Evolutionary conservation across 2,329 filamentous ascomycete genomes (phyloP).

Genomic region (Thyridium curvatum): DNA sequence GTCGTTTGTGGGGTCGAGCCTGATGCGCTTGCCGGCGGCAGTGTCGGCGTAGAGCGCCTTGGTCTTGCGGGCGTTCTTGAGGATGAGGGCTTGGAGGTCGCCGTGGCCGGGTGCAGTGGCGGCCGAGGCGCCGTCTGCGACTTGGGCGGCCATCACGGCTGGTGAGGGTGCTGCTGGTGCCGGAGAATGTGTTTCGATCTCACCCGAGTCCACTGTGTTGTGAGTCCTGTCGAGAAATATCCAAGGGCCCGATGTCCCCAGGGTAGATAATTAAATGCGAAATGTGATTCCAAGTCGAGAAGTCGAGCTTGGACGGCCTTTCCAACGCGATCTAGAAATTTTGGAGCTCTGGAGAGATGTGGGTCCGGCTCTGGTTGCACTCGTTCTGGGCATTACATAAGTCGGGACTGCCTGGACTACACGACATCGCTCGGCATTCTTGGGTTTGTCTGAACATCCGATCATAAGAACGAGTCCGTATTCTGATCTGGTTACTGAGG

Average conservation of each 20-base stretch:
- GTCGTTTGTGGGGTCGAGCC: slow-evolving; percentile 29
- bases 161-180: not conserved
- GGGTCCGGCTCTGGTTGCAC: slow-evolving; percentile 3
- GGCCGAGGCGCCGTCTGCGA: slow-evolving; percentile 15
- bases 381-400: not conserved
- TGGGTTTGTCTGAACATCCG: not conserved
- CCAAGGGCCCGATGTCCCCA: no score
- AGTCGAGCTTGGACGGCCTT: no score
- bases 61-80: slow-evolving; percentile 33
- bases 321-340: not conserved
- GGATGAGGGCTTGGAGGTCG: slow-evolving; percentile 28
- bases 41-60: slow-evolving; percentile 30
- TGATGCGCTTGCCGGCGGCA: slow-evolving; percentile 20
- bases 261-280: no score
- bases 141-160: slow-evolving; percentile 13
- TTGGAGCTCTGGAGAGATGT: slow-evolving; percentile 1
- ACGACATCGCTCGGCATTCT: not conserved
- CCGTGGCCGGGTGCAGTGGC: slow-evolving; percentile 10
- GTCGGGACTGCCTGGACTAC: no score
- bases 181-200: no score
- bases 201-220: no score
- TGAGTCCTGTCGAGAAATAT: no score
- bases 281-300: no score
- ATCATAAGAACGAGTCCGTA: no score
- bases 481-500: no score